Evolutionary conservation across 75 land plant genomes (phyloP).

Genomic region (Pseudotsuga menziesii): DNA sequence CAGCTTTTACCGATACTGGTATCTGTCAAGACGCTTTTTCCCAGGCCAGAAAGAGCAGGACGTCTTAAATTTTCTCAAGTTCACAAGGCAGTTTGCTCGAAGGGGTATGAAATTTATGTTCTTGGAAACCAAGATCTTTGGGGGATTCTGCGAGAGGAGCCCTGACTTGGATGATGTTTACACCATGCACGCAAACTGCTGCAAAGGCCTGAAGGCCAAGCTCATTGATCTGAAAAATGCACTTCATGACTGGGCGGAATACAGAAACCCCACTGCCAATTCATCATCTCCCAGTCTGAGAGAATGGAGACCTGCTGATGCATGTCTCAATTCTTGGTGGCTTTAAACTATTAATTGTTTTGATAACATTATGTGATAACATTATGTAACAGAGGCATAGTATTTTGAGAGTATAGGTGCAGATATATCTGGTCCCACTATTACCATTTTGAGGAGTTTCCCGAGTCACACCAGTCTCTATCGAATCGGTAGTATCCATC

Average conservation of each 20-base stretch:
- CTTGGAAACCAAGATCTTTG: conserved; percentile 30
- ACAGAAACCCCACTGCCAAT: neutral
- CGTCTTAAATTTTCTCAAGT: conserved; percentile 27
- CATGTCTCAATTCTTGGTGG: conserved; percentile 1
- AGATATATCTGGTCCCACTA: too few relatives aligned
- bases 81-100: conserved; percentile 2
- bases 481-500: too few relatives aligned
- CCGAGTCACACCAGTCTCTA: too few relatives aligned
- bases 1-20: conserved; percentile 33
- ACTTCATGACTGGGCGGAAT: conserved; percentile 15
- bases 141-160: conserved; percentile 35
- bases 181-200: conserved; percentile 39
- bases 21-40: conserved; percentile 20
- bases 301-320: neutral
- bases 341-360: too few relatives aligned
- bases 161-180: conserved; percentile 15
- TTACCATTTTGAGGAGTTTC: too few relatives aligned
- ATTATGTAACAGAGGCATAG: too few relatives aligned
- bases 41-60: conserved; percentile 40
- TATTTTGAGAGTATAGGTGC: too few relatives aligned
- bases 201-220: conserved; percentile 22
- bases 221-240: conserved; percentile 12
- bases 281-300: neutral
- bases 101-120: conserved; percentile 27
- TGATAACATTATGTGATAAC: too few relatives aligned